These are phyloP conservation scores for Xylaria telfairii DNA, from an alignment of 495 filamentous ascomycete species.

Conservation along the genomic window DNA sequence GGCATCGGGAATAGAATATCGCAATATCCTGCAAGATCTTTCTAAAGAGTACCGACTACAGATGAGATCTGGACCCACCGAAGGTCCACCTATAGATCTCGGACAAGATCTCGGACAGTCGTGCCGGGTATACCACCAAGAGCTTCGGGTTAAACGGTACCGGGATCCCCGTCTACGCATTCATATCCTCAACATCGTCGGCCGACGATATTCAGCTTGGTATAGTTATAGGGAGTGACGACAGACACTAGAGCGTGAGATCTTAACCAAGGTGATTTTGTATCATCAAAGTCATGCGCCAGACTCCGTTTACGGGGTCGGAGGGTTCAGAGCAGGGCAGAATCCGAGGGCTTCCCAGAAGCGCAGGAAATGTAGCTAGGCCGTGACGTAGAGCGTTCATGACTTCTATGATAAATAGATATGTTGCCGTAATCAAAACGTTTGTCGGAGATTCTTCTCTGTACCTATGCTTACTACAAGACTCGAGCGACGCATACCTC, in stretches of 20 bases:
- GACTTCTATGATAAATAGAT: neutral
- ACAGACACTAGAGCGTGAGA: constrained; percentile 61
- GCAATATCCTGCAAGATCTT: constrained; percentile 67
- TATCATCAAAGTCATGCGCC: constrained; percentile 65
- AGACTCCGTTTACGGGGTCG: constrained; percentile 70
- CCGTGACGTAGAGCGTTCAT: constrained; percentile 26
- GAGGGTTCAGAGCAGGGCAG: constrained; percentile 69
- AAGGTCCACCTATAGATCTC: constrained; percentile 60
- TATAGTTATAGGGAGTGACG: constrained; percentile 59
- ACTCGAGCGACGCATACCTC: neutral
- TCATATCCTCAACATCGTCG: constrained; percentile 28
- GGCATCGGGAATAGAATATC: constrained; percentile 65
- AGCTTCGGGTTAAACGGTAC: constrained; percentile 71
- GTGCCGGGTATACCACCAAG: constrained; percentile 67
- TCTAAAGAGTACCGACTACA: constrained; percentile 71
- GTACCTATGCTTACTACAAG: neutral
- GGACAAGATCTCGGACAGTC: constrained; percentile 60
- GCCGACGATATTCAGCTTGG: constrained; percentile 43
- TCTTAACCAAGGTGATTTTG: constrained; percentile 66
- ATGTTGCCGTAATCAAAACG: neutral
- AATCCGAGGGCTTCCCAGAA: constrained; percentile 59
- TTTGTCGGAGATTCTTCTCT: neutral
- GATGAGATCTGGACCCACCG: constrained; percentile 56
- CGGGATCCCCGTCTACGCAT: constrained; percentile 54
- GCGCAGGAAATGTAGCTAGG: constrained; percentile 47